phyloP scores from a whole-genome alignment of 2,329 filamentous ascomycete genomes.

The Botrytis byssoidea region DNA sequence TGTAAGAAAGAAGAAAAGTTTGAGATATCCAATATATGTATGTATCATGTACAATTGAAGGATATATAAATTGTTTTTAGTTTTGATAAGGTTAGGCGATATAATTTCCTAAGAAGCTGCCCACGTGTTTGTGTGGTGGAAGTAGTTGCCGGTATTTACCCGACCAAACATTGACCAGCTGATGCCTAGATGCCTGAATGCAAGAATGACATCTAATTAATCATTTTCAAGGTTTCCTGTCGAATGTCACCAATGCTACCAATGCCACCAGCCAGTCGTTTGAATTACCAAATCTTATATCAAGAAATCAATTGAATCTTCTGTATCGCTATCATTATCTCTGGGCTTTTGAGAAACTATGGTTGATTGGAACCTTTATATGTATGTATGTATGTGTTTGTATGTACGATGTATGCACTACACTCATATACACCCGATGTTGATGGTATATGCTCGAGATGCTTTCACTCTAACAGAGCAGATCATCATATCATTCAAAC shows the following conservation, averaged over 20 bases:
- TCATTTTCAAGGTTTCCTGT: neutral
- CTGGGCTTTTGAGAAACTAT: neutral
- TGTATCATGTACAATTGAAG: neutral
- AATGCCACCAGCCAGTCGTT: neutral
- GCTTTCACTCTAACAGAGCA: neutral
- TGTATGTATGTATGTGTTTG: too few relatives aligned
- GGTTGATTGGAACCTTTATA: neutral
- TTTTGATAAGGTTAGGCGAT: too few relatives aligned
- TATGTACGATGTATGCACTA: too few relatives aligned
- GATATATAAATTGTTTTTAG: neutral
- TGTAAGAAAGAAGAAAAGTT: neutral
- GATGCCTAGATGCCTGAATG: neutral
- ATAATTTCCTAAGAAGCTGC: neutral
- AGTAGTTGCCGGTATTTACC: neutral
- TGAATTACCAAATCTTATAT: neutral
- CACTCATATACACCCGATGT: neutral
- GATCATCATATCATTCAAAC: neutral
- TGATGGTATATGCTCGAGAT: neutral
- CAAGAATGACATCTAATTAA: neutral
- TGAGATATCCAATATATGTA: neutral
- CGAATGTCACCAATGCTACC: neutral
- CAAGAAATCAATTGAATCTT: neutral
- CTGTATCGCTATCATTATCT: neutral
- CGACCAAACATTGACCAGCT: neutral
- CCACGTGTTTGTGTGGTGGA: slow-evolving; percentile 2